Conservation (phyloP, 208 protist species). For the Paratrypanosoma confusum region DNA sequence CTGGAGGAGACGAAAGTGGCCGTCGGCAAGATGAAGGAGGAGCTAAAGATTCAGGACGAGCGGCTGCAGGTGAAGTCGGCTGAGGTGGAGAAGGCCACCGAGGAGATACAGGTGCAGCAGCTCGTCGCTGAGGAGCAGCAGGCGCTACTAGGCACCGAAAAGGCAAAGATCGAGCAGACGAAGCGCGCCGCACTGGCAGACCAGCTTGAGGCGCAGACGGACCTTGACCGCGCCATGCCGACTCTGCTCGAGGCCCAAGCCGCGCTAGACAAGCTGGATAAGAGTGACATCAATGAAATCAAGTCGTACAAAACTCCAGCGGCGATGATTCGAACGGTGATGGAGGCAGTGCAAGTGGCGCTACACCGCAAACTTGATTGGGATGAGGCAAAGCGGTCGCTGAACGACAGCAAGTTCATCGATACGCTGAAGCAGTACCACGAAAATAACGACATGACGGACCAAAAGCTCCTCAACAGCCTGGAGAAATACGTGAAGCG, state of each 20-base stretch:
- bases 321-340: constrained; percentile 90
- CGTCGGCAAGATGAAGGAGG: constrained; percentile 84
- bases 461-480: constrained; percentile 91
- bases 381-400: constrained; percentile 95
- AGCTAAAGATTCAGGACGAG: constrained; percentile 81
- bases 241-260: constrained; percentile 92
- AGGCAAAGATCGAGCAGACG: constrained; percentile 92
- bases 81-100: constrained; percentile 78
- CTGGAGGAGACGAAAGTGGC: constrained; percentile 89
- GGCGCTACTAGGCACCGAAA: constrained; percentile 87
- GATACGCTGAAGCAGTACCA: constrained; percentile 94
- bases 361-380: constrained; percentile 89
- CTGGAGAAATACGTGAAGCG: constrained; percentile 93
- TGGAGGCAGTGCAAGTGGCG: constrained; percentile 95
- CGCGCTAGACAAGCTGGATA: constrained; percentile 93
- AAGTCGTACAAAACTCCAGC: constrained; percentile 95
- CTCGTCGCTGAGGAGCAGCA: constrained; percentile 94
- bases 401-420: constrained; percentile 95
- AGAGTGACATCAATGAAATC: constrained; percentile 97
- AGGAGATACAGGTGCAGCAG: constrained; percentile 93
- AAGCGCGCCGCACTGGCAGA: constrained; percentile 82
- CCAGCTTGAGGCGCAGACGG: constrained; percentile 89
- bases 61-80: constrained; percentile 79
- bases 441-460: constrained; percentile 94
- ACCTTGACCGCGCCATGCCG: constrained; percentile 94